Percentiles rank a stretch among this genome's conserved stretches.
Conservation (phyloP, 176 grass and related monocot species). For the Ensete ventricosum region DNA sequence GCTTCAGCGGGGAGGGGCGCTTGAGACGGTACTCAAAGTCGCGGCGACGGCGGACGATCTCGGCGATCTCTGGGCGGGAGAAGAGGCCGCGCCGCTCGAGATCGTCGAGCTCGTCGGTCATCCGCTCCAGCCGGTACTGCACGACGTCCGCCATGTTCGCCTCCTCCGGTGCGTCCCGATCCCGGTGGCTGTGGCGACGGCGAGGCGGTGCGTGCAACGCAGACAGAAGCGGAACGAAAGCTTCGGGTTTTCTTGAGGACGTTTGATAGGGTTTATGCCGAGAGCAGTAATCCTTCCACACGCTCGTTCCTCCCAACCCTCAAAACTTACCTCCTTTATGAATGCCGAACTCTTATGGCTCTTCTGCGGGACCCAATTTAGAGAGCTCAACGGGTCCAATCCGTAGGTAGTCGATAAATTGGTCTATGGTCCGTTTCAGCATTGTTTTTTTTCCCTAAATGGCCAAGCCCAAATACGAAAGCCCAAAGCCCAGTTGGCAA, state of each 20-base stretch:
- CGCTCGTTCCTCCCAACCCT: no score
- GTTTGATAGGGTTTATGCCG: not conserved
- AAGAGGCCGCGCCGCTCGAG: slow-evolving; percentile 71
- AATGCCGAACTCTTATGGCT: no score
- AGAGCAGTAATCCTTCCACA: not conserved
- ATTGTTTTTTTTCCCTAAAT: no score
- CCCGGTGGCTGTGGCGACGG: not conserved
- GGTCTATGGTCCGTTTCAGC: no score
- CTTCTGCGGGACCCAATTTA: no score
- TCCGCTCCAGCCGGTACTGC: slow-evolving; percentile 76
- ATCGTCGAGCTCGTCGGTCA: slow-evolving; percentile 81
- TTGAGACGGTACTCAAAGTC: slow-evolving; percentile 88
- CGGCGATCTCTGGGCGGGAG: slow-evolving; percentile 56
- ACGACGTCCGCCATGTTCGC: slow-evolving; percentile 67
- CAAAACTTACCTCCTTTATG: no score
- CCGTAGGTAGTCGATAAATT: no score
- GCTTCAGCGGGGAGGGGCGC: slow-evolving; percentile 60
- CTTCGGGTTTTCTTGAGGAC: not conserved
- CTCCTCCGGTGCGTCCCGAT: not conserved
- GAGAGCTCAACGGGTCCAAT: no score
- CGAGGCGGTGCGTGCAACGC: no score
- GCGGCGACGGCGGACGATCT: slow-evolving; percentile 58
- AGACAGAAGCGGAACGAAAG: not conserved
- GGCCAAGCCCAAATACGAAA: no score
- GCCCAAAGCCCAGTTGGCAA: no score